These are phyloP conservation scores for Podaxis sp. DNA, from an alignment of 768 basidiomycete species.

Conservation along the genomic window DNA sequence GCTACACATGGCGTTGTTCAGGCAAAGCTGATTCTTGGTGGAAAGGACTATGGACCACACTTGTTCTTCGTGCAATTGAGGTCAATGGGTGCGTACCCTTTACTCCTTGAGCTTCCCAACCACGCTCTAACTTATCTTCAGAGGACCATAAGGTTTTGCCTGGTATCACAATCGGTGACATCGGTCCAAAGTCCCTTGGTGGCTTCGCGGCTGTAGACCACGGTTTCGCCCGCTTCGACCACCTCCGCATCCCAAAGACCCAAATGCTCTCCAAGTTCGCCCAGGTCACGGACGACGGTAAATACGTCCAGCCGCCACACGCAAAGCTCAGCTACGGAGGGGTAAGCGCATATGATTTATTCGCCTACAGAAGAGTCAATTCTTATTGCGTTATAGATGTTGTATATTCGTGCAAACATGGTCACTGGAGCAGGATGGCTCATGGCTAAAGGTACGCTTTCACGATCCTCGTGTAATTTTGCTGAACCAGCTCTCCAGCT, in stretches of 20 bases:
- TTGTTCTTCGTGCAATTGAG: slow-evolving; percentile 74
- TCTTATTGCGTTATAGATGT: slow-evolving; percentile 47
- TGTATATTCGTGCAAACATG: slow-evolving; percentile 73
- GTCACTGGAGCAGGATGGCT: slow-evolving; percentile 59
- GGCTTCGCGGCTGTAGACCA: slow-evolving; percentile 58
- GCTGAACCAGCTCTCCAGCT: slow-evolving; percentile 29
- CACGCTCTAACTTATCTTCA: slow-evolving; percentile 21
- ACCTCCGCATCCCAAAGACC: slow-evolving; percentile 63
- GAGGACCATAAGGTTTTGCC: slow-evolving; percentile 61
- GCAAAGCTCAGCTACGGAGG: slow-evolving; percentile 76
- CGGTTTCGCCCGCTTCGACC: slow-evolving; percentile 67
- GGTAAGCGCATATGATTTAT: slow-evolving; percentile 37
- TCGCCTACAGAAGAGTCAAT: neutral
- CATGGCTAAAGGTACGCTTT: slow-evolving; percentile 59
- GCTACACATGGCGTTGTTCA: slow-evolving; percentile 78
- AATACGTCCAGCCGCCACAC: slow-evolving; percentile 67
- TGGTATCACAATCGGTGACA: slow-evolving; percentile 68
- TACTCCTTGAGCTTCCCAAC: neutral
- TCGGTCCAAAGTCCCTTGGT: slow-evolving; percentile 61
- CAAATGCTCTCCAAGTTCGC: slow-evolving; percentile 79
- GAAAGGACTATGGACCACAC: slow-evolving; percentile 67
- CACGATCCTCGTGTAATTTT: neutral
- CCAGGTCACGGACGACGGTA: slow-evolving; percentile 61
- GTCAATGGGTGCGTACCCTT: slow-evolving; percentile 46
- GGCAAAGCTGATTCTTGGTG: slow-evolving; percentile 66